Evolutionary conservation across 1,284 basidiomycete genomes (phyloP), one percentile per base, ranked within the genome.

Genomic region (Cutaneotrichosporon cavernicola): DNA sequence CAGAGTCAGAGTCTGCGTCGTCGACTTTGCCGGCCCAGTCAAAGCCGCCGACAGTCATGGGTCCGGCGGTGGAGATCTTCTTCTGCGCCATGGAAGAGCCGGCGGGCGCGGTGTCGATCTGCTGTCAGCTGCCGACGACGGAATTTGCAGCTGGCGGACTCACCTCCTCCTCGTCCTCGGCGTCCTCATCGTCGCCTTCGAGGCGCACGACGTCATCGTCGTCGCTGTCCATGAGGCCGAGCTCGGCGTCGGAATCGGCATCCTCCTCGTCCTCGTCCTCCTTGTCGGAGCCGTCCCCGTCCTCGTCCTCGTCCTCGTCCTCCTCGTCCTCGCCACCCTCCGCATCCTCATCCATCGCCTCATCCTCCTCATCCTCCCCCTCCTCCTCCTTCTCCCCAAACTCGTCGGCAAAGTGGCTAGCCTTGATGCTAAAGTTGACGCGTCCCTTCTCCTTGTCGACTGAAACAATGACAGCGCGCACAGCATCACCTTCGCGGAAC

Each of bases 361-460:
- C 75, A 10, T 66, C 73, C 8, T 69, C 76, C 9, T 72, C 74
- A 1, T 74, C 70, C 14, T 81, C 84, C 26, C 59, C 78, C 83
- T 88, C 72, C 3, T 72, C 70, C 11, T 60, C 76, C 84, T 69
- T 70, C 6, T 66, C 62, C 9, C 63, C 69, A 4, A 81, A 81
- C 56, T 78, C 79, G 34, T 74, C 76, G 22, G 69, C 69, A 77
- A 97, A 96, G 79, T 90, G 89, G 56, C 90, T 95, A 40, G 91
- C 91, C 80, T 97, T 98, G 67, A 98, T 83, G 60, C 92, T 90
- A 52, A 99, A 86, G 53, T 90, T 90, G 69, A 98, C 88, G 60
- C 90, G 89, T 56, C 85, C 86, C 79, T 91, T 93, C 69, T 87
- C 86, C 5, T 72, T 70, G 72, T 95, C 89, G 56, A 96, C 83